These are phyloP conservation scores for Yarrowia porcina DNA, from an alignment of 805 yeast genomes.

Conservation along the genomic window DNA sequence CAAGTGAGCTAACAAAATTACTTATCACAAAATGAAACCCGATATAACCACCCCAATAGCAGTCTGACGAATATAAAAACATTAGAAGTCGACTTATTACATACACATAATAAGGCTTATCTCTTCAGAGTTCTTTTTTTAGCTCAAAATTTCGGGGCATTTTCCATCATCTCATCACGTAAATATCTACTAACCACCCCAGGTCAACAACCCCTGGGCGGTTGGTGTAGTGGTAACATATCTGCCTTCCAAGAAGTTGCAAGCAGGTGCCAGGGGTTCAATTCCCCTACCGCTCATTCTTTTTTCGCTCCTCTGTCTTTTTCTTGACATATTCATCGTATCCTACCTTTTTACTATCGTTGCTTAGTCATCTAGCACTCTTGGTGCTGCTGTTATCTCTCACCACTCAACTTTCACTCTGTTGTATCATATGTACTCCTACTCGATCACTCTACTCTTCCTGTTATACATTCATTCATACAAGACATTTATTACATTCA, in stretches of 20 bases:
- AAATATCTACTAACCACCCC: not conserved
- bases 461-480: not conserved
- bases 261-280: constrained; percentile 10
- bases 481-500: constrained; percentile 1
- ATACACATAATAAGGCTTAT: no score
- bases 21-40: no score
- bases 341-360: not conserved
- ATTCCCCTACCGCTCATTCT: constrained; percentile 3
- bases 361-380: not conserved
- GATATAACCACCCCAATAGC: no score
- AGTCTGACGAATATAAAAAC: no score
- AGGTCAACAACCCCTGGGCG: not conserved
- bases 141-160: not conserved
- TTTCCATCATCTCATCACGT: not conserved
- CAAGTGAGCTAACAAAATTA: no score
- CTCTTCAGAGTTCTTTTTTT: no score
- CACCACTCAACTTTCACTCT: no score
- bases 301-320: no score
- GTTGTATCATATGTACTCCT: no score
- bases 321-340: no score
- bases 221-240: constrained; percentile 11
- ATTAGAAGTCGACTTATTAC: no score
- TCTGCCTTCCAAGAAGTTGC: not conserved
- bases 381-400: no score
- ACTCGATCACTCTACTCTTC: not conserved